These are phyloP conservation scores for Coprinellus aureogranulatus DNA, from an alignment of 768 basidiomycete genomes.

Conservation along the genomic window DNA sequence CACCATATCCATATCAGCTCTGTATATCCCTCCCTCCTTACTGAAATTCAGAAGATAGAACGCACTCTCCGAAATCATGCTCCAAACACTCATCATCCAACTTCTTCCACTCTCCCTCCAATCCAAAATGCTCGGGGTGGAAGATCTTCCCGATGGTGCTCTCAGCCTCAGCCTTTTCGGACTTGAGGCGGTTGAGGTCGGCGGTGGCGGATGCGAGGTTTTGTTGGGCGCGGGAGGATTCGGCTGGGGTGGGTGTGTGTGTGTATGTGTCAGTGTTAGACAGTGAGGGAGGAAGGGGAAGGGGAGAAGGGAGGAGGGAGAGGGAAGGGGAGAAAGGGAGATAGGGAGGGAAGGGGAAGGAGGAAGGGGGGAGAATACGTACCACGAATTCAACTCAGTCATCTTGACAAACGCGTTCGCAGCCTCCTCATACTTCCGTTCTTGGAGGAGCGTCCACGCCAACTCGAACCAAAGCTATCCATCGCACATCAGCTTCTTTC, in stretches of 20 bases:
- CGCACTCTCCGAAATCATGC: conserved; percentile 87
- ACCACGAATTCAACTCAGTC: conserved; percentile 72
- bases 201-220: conserved; percentile 63
- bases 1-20: not conserved
- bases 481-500: too few relatives aligned
- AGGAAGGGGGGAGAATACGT: conserved; percentile 52
- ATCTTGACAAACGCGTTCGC: conserved; percentile 65
- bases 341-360: not conserved
- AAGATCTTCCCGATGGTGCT: conserved; percentile 67
- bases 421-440: conserved; percentile 54
- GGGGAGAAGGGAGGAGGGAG: conserved; percentile 27
- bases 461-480: conserved; percentile 72
- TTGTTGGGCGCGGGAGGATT: conserved; percentile 61
- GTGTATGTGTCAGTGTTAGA: too few relatives aligned
- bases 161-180: conserved; percentile 53
- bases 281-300: conserved; percentile 26
- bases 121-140: conserved; percentile 62
- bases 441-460: conserved; percentile 68
- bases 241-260: too few relatives aligned
- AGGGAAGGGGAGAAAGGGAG: too few relatives aligned
- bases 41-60: conserved; percentile 16
- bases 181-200: conserved; percentile 48
- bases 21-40: not conserved
- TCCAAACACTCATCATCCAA: conserved; percentile 78
- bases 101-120: conserved; percentile 94